Base-by-base conservation (phyloP, 768 basidiomycete genomes). In the Psilocybe cubensis region DNA sequence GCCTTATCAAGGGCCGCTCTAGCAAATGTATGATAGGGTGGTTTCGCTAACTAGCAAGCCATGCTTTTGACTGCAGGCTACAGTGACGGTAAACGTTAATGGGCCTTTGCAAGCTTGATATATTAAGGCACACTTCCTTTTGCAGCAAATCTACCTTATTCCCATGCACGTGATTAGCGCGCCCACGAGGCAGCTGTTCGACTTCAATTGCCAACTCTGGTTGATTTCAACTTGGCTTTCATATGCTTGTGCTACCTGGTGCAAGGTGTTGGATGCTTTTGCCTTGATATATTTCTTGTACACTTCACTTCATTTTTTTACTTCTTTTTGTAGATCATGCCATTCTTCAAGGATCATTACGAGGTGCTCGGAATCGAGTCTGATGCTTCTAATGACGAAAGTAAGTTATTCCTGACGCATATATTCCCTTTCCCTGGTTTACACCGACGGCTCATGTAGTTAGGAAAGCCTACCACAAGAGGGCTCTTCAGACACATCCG, bases 401-500 rank as follows among this genome's bases (percentile, higher is more conserved):
- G 84, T 82, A 53, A 57, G 80, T 69, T 46, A 29, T 54, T 31
- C 11, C n/a, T n/a, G n/a, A 31, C 31, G 51, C 33, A 47, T 49
- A 27, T 21, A 41, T 47, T 31, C 18, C 31, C 5, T 7, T 20
- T 17, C 24, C 43, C 12, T 17, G 8, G 35, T 25, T 24, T 21
- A 21, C 12, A 17, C 28, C 42, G 38, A 45, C 14, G 56, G 45
- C 12, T 18, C 54, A 18, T 44, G 7, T 59, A 88, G 88, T 90
- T 55, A 83, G 86, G 49, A 84, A 77, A 63, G 87, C 86, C 1
- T 90, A 89, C 69, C 85, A 82, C 64, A 81, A 80, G 59, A 84
- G 81, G 63, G 87, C 83, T 9, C 74, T 90, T 24, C 85, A 87
- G 68, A 89, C 89, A 1, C 88, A 90, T 66, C 88, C 88, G 9